phyloP scores from a whole-genome alignment of 2,329 filamentous ascomycete species.

The Botrytis hyacinthi region DNA sequence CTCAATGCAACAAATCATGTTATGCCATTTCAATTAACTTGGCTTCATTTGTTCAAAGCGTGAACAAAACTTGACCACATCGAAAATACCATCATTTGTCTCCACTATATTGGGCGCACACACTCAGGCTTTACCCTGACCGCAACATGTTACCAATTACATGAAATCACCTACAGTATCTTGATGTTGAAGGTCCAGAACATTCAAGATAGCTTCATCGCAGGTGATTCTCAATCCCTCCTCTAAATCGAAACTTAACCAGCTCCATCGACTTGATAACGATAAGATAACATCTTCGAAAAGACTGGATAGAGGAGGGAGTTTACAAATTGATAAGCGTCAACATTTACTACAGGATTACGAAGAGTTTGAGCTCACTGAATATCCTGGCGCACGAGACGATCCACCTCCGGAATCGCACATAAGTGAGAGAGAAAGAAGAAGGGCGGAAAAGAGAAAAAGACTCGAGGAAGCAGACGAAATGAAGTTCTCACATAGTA shows the following conservation, averaged over 20 bases:
- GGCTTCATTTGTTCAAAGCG: not conserved
- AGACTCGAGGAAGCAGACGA: constrained; percentile 73
- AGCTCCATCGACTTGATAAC: constrained; percentile 17
- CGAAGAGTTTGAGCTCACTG: constrained; percentile 37
- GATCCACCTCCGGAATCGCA: constrained; percentile 13
- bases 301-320: constrained; percentile 26
- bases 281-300: constrained; percentile 25
- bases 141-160: constrained; percentile 13
- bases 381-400: constrained; percentile 29
- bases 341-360: constrained; percentile 22
- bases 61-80: not conserved
- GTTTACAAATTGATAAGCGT: not conserved
- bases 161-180: not conserved
- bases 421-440: constrained; percentile 36
- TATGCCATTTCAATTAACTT: not conserved
- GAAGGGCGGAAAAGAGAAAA: constrained; percentile 61
- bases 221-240: constrained; percentile 27
- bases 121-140: not conserved
- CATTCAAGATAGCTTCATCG: constrained; percentile 33
- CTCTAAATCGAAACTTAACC: constrained; percentile 25
- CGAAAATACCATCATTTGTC: not conserved
- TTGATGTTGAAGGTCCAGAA: constrained; percentile 4
- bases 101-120: not conserved
- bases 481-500: constrained; percentile 99
- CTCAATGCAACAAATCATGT: constrained; percentile 1